These are phyloP conservation scores for Phanerochaete sordida DNA, from an alignment of 768 basidiomycete species.

Conservation along the genomic window DNA sequence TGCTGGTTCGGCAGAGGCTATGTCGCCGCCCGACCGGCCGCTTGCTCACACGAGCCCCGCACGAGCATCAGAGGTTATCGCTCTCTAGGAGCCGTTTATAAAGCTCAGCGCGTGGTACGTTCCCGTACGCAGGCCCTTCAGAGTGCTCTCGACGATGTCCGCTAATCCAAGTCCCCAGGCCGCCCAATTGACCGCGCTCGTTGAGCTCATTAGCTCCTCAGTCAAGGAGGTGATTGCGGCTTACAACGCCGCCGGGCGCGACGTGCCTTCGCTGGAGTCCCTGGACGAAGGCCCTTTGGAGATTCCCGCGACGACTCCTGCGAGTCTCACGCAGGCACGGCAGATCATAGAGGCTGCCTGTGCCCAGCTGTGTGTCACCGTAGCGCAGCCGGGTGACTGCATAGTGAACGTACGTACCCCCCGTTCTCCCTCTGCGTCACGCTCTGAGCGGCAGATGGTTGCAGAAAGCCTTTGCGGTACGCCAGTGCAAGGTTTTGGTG, in stretches of 20 bases:
- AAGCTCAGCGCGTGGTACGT: too few relatives aligned
- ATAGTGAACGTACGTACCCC: slow-evolving; percentile 16
- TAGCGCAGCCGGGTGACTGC: slow-evolving; percentile 15
- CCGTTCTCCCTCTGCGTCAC: too few relatives aligned
- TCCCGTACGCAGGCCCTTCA: too few relatives aligned
- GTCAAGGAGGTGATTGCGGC: slow-evolving; percentile 30
- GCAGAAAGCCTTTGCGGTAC: background rate
- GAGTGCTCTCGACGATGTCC: too few relatives aligned
- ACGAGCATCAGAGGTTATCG: too few relatives aligned
- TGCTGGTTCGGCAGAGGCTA: too few relatives aligned
- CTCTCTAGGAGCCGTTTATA: too few relatives aligned
- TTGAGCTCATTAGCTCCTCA: slow-evolving; percentile 29
- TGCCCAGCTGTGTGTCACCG: slow-evolving; percentile 16
- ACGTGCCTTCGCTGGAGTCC: slow-evolving; percentile 19
- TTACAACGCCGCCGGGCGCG: slow-evolving; percentile 16
- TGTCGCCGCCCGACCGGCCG: too few relatives aligned
- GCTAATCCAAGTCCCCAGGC: too few relatives aligned
- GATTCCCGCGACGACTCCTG: slow-evolving; percentile 20
- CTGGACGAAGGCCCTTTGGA: slow-evolving; percentile 32
- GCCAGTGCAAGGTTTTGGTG: too few relatives aligned
- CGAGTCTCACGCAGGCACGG: background rate
- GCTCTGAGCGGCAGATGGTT: too few relatives aligned
- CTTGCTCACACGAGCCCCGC: too few relatives aligned
- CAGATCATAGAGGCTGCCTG: slow-evolving; percentile 18
- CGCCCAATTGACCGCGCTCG: slow-evolving; percentile 2